Conservation (phyloP, 768 basidiomycete genomes). For the Tephrocybe rancida region DNA sequence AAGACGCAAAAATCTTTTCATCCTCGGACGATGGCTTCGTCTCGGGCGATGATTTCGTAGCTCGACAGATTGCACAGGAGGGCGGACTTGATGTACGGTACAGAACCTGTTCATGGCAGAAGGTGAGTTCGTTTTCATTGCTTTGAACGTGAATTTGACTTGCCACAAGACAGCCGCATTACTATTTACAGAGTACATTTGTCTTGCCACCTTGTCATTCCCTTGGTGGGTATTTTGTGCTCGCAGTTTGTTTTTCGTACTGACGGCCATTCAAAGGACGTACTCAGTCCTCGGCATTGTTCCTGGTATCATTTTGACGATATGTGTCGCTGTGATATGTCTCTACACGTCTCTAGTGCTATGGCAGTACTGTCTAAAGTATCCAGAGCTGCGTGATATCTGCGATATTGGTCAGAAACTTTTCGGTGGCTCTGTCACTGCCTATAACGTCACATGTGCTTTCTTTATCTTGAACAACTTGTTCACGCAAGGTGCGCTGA, state of each 20-base stretch:
- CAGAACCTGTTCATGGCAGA: constrained; percentile 50
- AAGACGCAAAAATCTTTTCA: background rate
- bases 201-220: constrained; percentile 42
- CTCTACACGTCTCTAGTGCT: constrained; percentile 51
- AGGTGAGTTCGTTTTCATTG: constrained; percentile 32
- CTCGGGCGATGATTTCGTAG: constrained; percentile 5
- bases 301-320: constrained; percentile 42
- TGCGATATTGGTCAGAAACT: constrained; percentile 53
- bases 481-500: constrained; percentile 46
- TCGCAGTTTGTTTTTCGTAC: background rate
- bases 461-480: constrained; percentile 60
- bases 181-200: constrained; percentile 50
- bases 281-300: constrained; percentile 46
- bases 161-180: constrained; percentile 37
- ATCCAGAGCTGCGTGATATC: constrained; percentile 51
- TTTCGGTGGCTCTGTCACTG: constrained; percentile 46
- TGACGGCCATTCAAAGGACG: constrained; percentile 29
- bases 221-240: constrained; percentile 27
- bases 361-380: constrained; percentile 49
- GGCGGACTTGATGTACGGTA: constrained; percentile 13
- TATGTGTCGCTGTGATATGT: constrained; percentile 37
- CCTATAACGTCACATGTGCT: constrained; percentile 51
- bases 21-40: background rate
- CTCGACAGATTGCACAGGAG: constrained; percentile 9
- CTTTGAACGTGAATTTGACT: background rate